These are phyloP conservation scores for Stenogyne calaminthoides DNA, from an alignment of 305 asterid genomes.

Conservation along the genomic window DNA sequence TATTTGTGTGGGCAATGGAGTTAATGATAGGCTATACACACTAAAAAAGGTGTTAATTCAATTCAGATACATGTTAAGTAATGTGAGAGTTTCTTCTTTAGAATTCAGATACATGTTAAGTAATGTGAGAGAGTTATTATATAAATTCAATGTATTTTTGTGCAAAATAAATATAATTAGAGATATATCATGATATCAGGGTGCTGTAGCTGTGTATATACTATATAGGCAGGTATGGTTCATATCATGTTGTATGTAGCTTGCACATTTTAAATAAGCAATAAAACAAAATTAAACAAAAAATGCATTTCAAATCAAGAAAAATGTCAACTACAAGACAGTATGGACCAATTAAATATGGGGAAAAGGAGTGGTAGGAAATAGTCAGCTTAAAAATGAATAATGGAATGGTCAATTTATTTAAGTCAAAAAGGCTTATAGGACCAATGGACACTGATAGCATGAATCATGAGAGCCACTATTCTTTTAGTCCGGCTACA, in stretches of 20 bases:
- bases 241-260: not conserved
- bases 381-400: slow-evolving; percentile 11
- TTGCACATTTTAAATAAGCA: slow-evolving; percentile 12
- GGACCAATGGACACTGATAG: slow-evolving; percentile 25
- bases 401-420: slow-evolving; percentile 24
- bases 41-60: too few species aligned
- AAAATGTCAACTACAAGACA: slow-evolving; percentile 25
- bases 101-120: too few species aligned
- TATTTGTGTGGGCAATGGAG: too few species aligned
- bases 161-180: too few species aligned
- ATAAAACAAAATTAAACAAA: not conserved
- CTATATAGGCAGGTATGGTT: not conserved
- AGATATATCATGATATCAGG: not conserved
- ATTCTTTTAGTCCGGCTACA: not conserved
- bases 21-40: too few species aligned
- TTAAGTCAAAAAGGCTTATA: slow-evolving; percentile 30
- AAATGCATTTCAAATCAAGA: not conserved
- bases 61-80: too few species aligned
- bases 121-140: too few species aligned
- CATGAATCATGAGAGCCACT: slow-evolving; percentile 24
- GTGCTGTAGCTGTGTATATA: not conserved
- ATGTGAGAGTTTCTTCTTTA: too few species aligned
- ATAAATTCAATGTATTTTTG: too few species aligned
- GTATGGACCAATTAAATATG: slow-evolving; percentile 30
- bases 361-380: not conserved